phyloP scores from a whole-genome alignment of 805 yeast species.

The Isabelozyma rhagii region DNA sequence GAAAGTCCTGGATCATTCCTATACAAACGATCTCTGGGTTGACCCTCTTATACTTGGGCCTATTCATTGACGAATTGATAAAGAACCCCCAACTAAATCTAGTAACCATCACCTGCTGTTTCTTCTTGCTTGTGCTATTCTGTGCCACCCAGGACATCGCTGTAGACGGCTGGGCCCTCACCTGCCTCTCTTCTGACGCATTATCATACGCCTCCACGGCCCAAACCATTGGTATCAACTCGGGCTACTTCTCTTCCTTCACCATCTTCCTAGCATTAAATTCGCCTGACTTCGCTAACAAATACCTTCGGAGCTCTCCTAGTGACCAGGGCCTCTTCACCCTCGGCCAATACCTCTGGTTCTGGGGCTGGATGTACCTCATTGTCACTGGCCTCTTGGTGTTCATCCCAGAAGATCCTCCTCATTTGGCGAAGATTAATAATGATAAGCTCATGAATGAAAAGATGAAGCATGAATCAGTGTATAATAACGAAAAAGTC shows the following conservation, averaged over 20 bases:
- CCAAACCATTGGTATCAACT: constrained; percentile 90
- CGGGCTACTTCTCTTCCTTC: constrained; percentile 89
- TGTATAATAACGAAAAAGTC: constrained; percentile 15
- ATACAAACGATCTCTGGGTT: constrained; percentile 79
- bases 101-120: constrained; percentile 58
- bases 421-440: constrained; percentile 36
- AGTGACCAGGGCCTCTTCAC: constrained; percentile 62
- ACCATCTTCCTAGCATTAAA: constrained; percentile 89
- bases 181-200: constrained; percentile 73
- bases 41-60: constrained; percentile 65
- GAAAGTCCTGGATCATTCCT: constrained; percentile 94
- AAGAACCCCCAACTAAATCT: constrained; percentile 50
- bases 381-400: constrained; percentile 52
- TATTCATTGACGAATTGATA: constrained; percentile 47
- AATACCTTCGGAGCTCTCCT: constrained; percentile 66
- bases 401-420: constrained; percentile 71
- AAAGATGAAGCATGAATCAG: constrained; percentile 23
- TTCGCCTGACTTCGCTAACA: constrained; percentile 90
- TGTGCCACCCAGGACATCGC: constrained; percentile 99
- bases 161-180: constrained; percentile 98
- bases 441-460: constrained; percentile 25
- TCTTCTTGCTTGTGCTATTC: constrained; percentile 74
- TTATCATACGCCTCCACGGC: constrained; percentile 95
- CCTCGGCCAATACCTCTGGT: constrained; percentile 68
- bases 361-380: constrained; percentile 75